phyloP scores from a whole-genome alignment of 1,284 basidiomycete genomes.

The Leccinum pachyderme region DNA sequence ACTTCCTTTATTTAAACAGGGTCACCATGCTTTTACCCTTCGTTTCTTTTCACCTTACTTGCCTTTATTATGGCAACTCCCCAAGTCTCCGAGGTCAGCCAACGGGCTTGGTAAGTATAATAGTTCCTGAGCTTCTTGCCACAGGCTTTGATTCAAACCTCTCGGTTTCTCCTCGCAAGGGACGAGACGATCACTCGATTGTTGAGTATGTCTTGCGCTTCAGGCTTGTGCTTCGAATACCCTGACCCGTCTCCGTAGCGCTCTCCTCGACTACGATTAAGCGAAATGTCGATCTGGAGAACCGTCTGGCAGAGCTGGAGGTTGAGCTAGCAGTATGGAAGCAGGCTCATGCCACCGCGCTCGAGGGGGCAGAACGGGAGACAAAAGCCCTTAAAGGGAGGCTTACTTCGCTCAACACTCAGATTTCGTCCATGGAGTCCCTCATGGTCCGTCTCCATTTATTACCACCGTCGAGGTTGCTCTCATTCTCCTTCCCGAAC shows the following conservation, averaged over 20 bases:
- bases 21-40: constrained; percentile 37
- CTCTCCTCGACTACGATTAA: constrained; percentile 62
- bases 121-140: constrained; percentile 8
- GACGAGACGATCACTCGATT: constrained; percentile 61
- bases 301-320: constrained; percentile 63
- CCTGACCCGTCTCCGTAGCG: constrained; percentile 38
- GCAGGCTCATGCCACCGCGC: constrained; percentile 57
- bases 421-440: constrained; percentile 54
- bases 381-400: constrained; percentile 62
- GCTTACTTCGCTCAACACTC: constrained; percentile 56
- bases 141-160: constrained; percentile 22
- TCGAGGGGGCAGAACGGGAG: constrained; percentile 59
- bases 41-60: constrained; percentile 33
- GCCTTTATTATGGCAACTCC: constrained; percentile 52
- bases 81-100: constrained; percentile 53
- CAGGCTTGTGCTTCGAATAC: constrained; percentile 1
- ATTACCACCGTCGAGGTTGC: neutral
- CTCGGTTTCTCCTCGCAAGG: constrained; percentile 41
- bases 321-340: constrained; percentile 68
- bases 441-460: constrained; percentile 45
- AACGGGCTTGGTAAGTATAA: constrained; percentile 56
- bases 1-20: constrained; percentile 42
- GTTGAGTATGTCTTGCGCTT: constrained; percentile 43
- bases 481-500: constrained; percentile 15
- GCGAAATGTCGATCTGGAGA: constrained; percentile 60